Evolutionary conservation across 805 yeast species (phyloP).

Genomic region (Kuraishia ogatae): DNA sequence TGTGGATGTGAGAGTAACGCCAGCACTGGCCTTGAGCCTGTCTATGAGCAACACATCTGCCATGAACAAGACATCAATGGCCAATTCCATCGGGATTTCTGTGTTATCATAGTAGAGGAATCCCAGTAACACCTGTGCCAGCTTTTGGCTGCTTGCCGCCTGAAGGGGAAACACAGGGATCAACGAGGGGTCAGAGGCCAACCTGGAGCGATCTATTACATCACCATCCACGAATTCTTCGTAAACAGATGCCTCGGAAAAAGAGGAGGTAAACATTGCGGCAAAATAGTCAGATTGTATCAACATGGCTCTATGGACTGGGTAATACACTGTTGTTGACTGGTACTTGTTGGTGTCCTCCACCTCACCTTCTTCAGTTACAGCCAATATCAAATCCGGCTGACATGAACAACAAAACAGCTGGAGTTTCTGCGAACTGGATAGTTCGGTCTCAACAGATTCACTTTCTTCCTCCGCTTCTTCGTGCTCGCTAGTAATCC

Average conservation of each 20-base stretch:
- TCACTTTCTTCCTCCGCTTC: neutral
- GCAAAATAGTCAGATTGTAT: constrained; percentile 56
- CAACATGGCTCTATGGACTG: constrained; percentile 56
- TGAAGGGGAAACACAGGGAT: constrained; percentile 2
- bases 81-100: constrained; percentile 36
- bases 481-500: neutral
- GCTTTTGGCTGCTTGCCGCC: constrained; percentile 11
- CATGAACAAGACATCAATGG: constrained; percentile 46
- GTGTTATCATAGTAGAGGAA: constrained; percentile 56
- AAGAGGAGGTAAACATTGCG: constrained; percentile 50
- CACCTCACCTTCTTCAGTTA: constrained; percentile 13
- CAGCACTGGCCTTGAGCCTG: constrained; percentile 57
- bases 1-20: constrained; percentile 33
- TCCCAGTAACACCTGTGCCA: constrained; percentile 41
- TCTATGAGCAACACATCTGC: constrained; percentile 57
- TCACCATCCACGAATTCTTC: constrained; percentile 9
- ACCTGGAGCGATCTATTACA: constrained; percentile 12
- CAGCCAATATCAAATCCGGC: constrained; percentile 42
- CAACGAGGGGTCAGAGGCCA: constrained; percentile 3
- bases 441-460: constrained; percentile 7
- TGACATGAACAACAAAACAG: constrained; percentile 16
- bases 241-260: constrained; percentile 22
- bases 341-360: neutral
- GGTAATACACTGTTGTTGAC: constrained; percentile 31
- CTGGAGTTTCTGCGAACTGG: constrained; percentile 13